phyloP scores from a whole-genome alignment of 192 early-diverging fungal genomes.

The Umbelopsis vinacea region DNA sequence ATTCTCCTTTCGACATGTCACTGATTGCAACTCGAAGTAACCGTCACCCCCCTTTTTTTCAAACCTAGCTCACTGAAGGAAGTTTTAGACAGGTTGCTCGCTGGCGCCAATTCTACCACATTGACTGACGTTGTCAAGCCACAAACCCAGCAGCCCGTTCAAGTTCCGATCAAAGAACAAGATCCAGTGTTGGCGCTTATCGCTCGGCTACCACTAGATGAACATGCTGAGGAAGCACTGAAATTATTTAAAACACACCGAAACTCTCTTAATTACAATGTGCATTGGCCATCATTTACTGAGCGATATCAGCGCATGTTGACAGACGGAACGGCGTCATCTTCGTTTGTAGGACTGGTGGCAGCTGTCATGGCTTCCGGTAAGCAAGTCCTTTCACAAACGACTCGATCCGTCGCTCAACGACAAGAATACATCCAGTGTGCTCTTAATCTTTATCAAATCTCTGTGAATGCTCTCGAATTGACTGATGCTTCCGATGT shows the following conservation, averaged over 20 bases:
- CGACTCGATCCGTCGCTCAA: not conserved
- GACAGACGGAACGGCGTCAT: not conserved
- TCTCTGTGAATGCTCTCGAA: not conserved
- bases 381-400: constrained; percentile 2
- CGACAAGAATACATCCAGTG: not conserved
- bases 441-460: not conserved
- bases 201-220: not conserved
- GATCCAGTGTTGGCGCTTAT: not conserved
- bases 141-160: not conserved
- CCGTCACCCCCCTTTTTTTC: not conserved
- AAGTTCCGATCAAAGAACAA: not conserved
- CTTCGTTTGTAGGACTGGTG: not conserved
- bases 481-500: not conserved
- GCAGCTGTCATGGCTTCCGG: not conserved
- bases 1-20: not conserved
- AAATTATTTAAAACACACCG: not conserved
- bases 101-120: not conserved
- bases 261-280: not conserved
- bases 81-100: not conserved
- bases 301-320: not conserved
- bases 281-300: constrained; percentile 6
- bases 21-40: not conserved
- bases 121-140: not conserved
- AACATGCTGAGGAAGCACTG: not conserved
- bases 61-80: not conserved